These are phyloP conservation scores for Botrytis squamosa DNA, from an alignment of 2,329 filamentous ascomycete species.

Conservation along the genomic window DNA sequence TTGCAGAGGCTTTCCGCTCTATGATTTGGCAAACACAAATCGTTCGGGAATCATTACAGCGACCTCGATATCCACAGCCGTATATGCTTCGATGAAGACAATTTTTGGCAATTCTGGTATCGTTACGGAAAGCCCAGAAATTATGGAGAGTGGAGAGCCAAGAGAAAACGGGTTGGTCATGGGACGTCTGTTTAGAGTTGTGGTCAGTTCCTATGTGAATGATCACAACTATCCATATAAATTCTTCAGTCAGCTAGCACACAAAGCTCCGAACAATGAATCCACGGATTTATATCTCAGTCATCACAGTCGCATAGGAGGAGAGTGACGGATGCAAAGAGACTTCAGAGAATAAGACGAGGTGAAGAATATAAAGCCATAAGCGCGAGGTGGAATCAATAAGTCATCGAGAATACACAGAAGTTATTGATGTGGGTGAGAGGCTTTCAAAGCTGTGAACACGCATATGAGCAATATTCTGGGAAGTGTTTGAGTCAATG, in stretches of 20 bases:
- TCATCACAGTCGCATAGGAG: constrained; percentile 6
- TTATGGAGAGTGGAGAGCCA: too few relatives aligned
- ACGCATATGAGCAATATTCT: background rate
- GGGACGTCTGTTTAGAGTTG: background rate
- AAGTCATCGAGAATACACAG: constrained; percentile 17
- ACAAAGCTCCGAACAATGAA: constrained; percentile 2
- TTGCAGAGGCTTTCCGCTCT: too few relatives aligned
- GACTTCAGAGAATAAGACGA: background rate
- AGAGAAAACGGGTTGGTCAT: background rate
- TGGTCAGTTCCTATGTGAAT: background rate
- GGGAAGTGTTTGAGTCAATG: constrained; percentile 17
- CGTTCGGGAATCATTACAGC: constrained; percentile 22
- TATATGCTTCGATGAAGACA: background rate
- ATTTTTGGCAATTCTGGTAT: too few relatives aligned
- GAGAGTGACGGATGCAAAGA: background rate
- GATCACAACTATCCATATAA: constrained; percentile 14
- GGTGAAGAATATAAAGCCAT: constrained; percentile 19
- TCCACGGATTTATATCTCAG: constrained; percentile 14
- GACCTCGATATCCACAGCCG: background rate
- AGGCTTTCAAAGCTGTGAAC: constrained; percentile 12
- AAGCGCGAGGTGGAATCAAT: background rate
- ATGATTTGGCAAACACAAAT: background rate
- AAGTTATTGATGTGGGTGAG: constrained; percentile 4
- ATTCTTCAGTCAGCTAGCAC: constrained; percentile 13
- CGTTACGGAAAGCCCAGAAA: too few relatives aligned